Evolutionary conservation across 2,329 filamentous ascomycete species (phyloP).

Genomic region (Exophiala sp.): DNA sequence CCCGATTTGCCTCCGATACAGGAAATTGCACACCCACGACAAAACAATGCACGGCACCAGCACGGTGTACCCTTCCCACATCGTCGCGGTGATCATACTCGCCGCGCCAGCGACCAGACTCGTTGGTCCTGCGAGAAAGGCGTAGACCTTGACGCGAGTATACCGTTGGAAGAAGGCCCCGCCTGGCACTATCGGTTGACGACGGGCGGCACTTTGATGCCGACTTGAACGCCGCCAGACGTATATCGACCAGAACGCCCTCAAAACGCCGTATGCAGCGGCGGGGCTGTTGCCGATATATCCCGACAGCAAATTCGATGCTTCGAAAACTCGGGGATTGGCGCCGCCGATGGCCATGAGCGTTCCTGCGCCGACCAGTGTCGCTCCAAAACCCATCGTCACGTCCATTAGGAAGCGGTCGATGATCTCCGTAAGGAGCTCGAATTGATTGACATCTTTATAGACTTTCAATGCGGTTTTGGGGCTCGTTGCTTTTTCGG

Average conservation of each 20-base stretch:
- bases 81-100: slow-evolving; percentile 49
- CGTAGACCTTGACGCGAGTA: slow-evolving; percentile 42
- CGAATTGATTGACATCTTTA: slow-evolving; percentile 46
- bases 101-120: slow-evolving; percentile 49
- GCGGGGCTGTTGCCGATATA: slow-evolving; percentile 54
- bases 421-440: slow-evolving; percentile 51
- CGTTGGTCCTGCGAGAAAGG: slow-evolving; percentile 43
- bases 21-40: slow-evolving; percentile 47
- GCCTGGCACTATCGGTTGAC: slow-evolving; percentile 25
- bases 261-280: slow-evolving; percentile 49
- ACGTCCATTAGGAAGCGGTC: slow-evolving; percentile 52
- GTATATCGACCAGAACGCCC: slow-evolving; percentile 48
- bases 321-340: slow-evolving; percentile 40
- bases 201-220: slow-evolving; percentile 34
- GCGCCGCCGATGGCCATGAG: slow-evolving; percentile 54
- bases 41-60: slow-evolving; percentile 50
- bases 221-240: slow-evolving; percentile 41
- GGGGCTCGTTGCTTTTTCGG: background rate
- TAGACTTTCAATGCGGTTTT: background rate
- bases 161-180: slow-evolving; percentile 27
- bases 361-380: slow-evolving; percentile 52
- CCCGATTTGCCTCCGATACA: slow-evolving; percentile 48
- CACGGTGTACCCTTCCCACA: slow-evolving; percentile 54
- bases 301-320: slow-evolving; percentile 54
- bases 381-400: slow-evolving; percentile 48